Percentiles rank a stretch among this genome's conserved stretches.
Conservation (phyloP, 1,139 yeast species). For the Yamadazyma conglobata region DNA sequence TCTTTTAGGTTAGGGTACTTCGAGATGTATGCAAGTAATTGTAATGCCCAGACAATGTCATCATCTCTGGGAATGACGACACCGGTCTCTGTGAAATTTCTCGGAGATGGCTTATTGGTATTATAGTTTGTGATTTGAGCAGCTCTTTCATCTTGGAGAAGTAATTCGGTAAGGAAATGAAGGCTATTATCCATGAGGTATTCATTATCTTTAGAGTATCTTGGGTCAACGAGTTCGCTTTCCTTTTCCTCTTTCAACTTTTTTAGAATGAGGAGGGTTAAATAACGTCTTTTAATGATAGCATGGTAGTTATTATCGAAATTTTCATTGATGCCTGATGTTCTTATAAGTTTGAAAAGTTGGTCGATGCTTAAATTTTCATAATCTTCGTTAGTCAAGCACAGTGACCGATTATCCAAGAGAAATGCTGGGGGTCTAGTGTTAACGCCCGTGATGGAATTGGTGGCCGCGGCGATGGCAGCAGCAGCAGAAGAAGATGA, state of each 20-base stretch:
- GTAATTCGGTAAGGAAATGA: slow-evolving; percentile 41
- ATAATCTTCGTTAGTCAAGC: slow-evolving; percentile 38
- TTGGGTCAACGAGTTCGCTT: slow-evolving; percentile 32
- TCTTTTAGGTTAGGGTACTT: slow-evolving; percentile 82
- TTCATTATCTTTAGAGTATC: slow-evolving; percentile 30
- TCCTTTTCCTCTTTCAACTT: slow-evolving; percentile 40
- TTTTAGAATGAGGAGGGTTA: slow-evolving; percentile 34
- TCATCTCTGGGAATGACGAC: slow-evolving; percentile 84
- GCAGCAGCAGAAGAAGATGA: slow-evolving; percentile 16
- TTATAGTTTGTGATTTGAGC: slow-evolving; percentile 16
- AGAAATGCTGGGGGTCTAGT: slow-evolving; percentile 14
- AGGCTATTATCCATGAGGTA: slow-evolving; percentile 45
- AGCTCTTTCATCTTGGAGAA: slow-evolving; percentile 36
- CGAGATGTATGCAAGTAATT: slow-evolving; percentile 86
- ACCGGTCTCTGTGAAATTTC: slow-evolving; percentile 67
- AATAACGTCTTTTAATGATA: slow-evolving; percentile 32
- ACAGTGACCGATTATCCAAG: slow-evolving; percentile 21
- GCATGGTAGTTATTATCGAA: slow-evolving; percentile 7
- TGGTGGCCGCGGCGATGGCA: slow-evolving; percentile 13
- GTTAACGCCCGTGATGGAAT: slow-evolving; percentile 6
- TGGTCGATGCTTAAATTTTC: slow-evolving; percentile 38
- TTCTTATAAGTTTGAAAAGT: slow-evolving; percentile 32
- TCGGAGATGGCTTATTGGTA: slow-evolving; percentile 44
- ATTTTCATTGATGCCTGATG: slow-evolving; percentile 8
- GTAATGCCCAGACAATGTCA: slow-evolving; percentile 91